phyloP scores from a whole-genome alignment of 2,329 filamentous ascomycete genomes.

The Harringtonia aguacate region DNA sequence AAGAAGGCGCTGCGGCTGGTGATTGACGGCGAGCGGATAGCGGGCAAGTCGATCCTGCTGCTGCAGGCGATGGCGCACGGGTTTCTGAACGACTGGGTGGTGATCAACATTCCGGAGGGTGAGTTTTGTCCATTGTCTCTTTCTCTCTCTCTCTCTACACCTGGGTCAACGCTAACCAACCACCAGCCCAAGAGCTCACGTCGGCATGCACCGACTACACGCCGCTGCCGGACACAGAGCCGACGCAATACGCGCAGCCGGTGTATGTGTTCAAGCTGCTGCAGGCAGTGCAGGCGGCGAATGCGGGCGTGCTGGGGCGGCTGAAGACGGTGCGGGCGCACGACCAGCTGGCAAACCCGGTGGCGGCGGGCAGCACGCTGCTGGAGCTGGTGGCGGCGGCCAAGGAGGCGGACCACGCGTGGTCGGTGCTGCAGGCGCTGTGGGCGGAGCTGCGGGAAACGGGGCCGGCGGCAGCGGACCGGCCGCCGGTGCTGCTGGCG shows the following conservation, averaged over 20 bases:
- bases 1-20: conserved; percentile 49
- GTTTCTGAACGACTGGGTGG: conserved; percentile 75
- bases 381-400: conserved; percentile 59
- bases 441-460: conserved; percentile 66
- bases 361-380: conserved; percentile 54
- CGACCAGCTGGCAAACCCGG: conserved; percentile 41
- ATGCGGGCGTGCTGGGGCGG: conserved; percentile 50
- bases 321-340: conserved; percentile 32
- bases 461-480: conserved; percentile 26
- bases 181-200: conserved; percentile 69
- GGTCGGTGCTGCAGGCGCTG: conserved; percentile 69
- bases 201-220: conserved; percentile 74
- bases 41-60: conserved; percentile 80
- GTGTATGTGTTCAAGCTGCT: conserved; percentile 67
- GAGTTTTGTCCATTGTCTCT: conserved; percentile 17
- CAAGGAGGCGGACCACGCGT: conserved; percentile 66
- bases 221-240: conserved; percentile 48
- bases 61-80: conserved; percentile 77
- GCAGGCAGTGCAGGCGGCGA: conserved; percentile 60
- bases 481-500: conserved; percentile 56
- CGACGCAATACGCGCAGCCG: conserved; percentile 63
- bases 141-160: background rate
- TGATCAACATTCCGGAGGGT: conserved; percentile 87
- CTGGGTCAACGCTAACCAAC: too few relatives aligned
- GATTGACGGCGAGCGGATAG: conserved; percentile 59